These are phyloP conservation scores for Tricladium varicosporioides DNA, from an alignment of 2,329 filamentous ascomycete genomes.

Conservation along the genomic window DNA sequence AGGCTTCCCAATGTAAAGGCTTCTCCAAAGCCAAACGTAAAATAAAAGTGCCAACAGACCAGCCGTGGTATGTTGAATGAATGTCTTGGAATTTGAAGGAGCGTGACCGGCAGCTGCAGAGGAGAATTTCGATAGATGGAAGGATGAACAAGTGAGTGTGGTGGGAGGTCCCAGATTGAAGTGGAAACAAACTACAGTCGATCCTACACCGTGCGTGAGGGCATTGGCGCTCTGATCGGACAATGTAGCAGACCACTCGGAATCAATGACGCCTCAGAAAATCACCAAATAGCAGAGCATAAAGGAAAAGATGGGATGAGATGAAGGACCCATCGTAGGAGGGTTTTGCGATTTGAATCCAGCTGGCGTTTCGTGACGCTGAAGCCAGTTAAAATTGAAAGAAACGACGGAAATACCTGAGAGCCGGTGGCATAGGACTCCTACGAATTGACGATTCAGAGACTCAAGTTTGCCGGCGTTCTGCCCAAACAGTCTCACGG, in stretches of 20 bases:
- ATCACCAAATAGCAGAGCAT: conserved; percentile 12
- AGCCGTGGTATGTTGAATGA: conserved; percentile 29
- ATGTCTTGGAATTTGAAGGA: conserved; percentile 20
- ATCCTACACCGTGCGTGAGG: conserved; percentile 23
- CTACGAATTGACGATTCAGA: conserved; percentile 10
- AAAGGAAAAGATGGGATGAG: conserved; percentile 23
- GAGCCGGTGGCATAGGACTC: background rate
- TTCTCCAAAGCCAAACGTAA: conserved; percentile 16
- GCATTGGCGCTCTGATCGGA: background rate
- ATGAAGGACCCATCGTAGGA: conserved; percentile 17
- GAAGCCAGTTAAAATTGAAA: conserved; percentile 5
- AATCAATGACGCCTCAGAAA: background rate
- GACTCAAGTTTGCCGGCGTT: conserved; percentile 11
- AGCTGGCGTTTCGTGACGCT: conserved; percentile 21
- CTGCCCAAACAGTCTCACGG: conserved; percentile 27
- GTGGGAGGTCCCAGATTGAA: conserved; percentile 12
- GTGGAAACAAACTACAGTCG: conserved; percentile 24
- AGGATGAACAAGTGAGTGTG: conserved; percentile 17
- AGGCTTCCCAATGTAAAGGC: background rate
- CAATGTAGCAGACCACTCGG: background rate
- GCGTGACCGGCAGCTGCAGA: conserved; percentile 32
- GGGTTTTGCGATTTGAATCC: conserved; percentile 9
- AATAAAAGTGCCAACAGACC: conserved; percentile 26
- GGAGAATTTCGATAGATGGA: conserved; percentile 17
- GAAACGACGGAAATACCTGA: background rate